Conservation (phyloP, 371 early-diverging fungal species). For the Mucor plumbeus region DNA sequence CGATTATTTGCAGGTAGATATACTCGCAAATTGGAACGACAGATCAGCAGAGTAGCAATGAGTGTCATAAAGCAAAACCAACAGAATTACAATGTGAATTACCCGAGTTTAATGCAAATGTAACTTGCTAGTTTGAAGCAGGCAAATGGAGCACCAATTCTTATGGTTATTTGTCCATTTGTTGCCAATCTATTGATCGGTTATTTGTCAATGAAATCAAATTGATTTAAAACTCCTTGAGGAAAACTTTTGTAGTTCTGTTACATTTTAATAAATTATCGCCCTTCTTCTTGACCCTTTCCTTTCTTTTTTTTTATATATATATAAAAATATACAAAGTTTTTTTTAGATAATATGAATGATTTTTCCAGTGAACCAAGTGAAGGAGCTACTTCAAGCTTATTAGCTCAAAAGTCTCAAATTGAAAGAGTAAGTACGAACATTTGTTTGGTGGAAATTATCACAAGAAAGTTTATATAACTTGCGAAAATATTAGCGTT, state of each 20-base stretch:
- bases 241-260: neutral
- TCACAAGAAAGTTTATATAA: too few species aligned
- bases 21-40: neutral
- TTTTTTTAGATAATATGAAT: conserved; percentile 24
- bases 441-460: neutral
- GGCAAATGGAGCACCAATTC: neutral
- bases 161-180: neutral
- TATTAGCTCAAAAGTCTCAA: conserved; percentile 48
- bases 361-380: conserved; percentile 31
- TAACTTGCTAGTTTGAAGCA: neutral
- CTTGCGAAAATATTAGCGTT: conserved; percentile 12
- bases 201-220: conserved; percentile 4
- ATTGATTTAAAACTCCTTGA: neutral
- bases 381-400: conserved; percentile 35
- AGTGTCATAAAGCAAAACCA: neutral
- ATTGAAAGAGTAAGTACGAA: conserved; percentile 43
- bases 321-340: neutral
- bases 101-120: neutral
- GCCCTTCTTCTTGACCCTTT: neutral
- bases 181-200: neutral
- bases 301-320: neutral
- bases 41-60: neutral
- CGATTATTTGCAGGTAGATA: neutral
- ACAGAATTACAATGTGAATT: neutral
- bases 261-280: neutral